A percentile compares a stretch with the other conserved stretches of the same genome.
Conservation (phyloP, 495 filamentous ascomycete genomes). For the Aspergillus homomorphus region DNA sequence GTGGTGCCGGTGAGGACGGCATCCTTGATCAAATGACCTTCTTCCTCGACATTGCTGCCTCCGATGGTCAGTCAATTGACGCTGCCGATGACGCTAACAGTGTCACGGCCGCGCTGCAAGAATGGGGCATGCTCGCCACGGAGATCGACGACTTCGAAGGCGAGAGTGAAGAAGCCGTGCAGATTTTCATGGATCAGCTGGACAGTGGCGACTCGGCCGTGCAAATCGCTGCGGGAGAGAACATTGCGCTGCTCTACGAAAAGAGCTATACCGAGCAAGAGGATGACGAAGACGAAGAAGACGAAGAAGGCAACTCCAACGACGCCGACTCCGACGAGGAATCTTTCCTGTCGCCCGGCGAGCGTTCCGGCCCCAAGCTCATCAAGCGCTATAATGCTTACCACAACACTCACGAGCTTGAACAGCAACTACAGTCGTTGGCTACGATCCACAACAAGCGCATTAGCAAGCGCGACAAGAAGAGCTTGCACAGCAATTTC, state of each 20-base stretch:
- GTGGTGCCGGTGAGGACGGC: conserved; percentile 68
- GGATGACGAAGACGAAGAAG: conserved; percentile 62
- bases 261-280: conserved; percentile 65
- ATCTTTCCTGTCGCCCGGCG: conserved; percentile 27
- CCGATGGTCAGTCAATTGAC: conserved; percentile 72
- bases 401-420: conserved; percentile 52
- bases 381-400: conserved; percentile 59
- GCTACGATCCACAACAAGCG: conserved; percentile 62
- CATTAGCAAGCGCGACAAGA: conserved; percentile 76
- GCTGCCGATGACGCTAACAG: conserved; percentile 71
- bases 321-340: conserved; percentile 47
- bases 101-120: conserved; percentile 80
- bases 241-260: conserved; percentile 87
- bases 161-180: conserved; percentile 70
- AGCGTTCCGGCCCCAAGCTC: conserved; percentile 53
- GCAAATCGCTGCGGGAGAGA: conserved; percentile 82
- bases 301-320: conserved; percentile 60
- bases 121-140: conserved; percentile 86
- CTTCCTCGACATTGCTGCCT: conserved; percentile 79
- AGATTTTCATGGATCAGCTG: conserved; percentile 88
- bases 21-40: conserved; percentile 78
- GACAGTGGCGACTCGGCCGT: conserved; percentile 71
- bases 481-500: conserved; percentile 73
- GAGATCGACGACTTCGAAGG: conserved; percentile 76
- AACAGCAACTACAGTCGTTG: conserved; percentile 51